Conservation (phyloP, 495 filamentous ascomycete genomes). For the Podospora pseudocomata region DNA sequence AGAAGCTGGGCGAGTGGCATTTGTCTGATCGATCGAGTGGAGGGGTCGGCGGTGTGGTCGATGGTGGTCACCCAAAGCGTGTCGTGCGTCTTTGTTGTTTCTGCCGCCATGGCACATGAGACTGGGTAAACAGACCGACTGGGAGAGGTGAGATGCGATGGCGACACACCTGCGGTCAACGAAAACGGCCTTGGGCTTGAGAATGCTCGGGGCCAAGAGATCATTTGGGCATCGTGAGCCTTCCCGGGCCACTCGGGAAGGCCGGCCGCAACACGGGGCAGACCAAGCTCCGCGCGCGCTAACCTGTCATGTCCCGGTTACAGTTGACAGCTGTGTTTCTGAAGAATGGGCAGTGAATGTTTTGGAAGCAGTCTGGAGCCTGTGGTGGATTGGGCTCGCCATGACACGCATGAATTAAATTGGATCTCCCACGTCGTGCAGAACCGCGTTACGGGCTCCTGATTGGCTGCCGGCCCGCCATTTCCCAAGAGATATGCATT, state of each 20-base stretch:
- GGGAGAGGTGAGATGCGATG: background rate
- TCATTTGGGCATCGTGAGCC: background rate
- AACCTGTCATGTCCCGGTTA: background rate
- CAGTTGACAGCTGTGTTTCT: background rate
- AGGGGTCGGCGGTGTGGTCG: background rate
- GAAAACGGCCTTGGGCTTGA: background rate
- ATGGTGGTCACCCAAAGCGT: background rate
- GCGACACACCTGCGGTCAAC: background rate
- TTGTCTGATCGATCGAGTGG: background rate
- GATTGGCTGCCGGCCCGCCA: slow-evolving; percentile 30
- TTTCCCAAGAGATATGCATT: slow-evolving; percentile 18
- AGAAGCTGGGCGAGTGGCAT: background rate
- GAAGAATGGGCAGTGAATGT: background rate
- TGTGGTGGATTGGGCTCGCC: slow-evolving; percentile 26
- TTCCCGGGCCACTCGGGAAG: slow-evolving; percentile 4
- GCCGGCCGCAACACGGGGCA: background rate
- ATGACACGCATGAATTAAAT: slow-evolving; percentile 37
- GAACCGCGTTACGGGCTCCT: slow-evolving; percentile 29
- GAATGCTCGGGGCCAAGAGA: background rate
- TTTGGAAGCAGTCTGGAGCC: slow-evolving; percentile 16
- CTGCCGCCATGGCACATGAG: background rate
- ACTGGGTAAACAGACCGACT: background rate
- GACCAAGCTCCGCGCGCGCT: slow-evolving; percentile 5
- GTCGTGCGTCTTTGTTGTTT: background rate
- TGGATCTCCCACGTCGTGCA: slow-evolving; percentile 31